These are phyloP conservation scores for Microascus cirrosus DNA, from an alignment of 2,329 filamentous ascomycete genomes.

Conservation along the genomic window DNA sequence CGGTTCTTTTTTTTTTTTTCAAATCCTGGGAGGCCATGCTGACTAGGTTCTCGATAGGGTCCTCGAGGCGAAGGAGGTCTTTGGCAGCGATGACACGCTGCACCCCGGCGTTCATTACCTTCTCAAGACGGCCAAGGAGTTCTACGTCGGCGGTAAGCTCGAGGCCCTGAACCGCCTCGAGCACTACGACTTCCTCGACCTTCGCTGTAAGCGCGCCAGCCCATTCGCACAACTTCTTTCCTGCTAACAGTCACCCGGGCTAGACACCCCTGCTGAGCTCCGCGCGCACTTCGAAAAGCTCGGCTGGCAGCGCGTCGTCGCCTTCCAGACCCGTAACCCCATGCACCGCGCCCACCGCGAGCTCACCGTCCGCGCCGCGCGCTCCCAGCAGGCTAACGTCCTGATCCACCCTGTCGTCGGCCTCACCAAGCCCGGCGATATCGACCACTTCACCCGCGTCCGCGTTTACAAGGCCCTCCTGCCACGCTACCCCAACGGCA, in stretches of 20 bases:
- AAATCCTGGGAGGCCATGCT: neutral
- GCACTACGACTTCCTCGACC: slow-evolving; percentile 97
- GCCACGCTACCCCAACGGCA: slow-evolving; percentile 95
- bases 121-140: slow-evolving; percentile 68
- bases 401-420: slow-evolving; percentile 98
- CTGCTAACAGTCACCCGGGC: neutral
- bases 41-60: slow-evolving; percentile 36
- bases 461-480: slow-evolving; percentile 97
- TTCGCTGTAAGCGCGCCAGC: slow-evolving; percentile 58
- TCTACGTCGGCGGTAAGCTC: slow-evolving; percentile 91
- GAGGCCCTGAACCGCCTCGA: slow-evolving; percentile 90
- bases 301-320: slow-evolving; percentile 93
- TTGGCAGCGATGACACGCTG: slow-evolving; percentile 79
- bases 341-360: slow-evolving; percentile 99
- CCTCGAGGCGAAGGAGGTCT: slow-evolving; percentile 87
- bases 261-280: slow-evolving; percentile 87
- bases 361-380: slow-evolving; percentile 91
- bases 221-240: neutral
- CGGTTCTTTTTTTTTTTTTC: neutral
- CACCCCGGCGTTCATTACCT: slow-evolving; percentile 92
- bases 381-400: slow-evolving; percentile 92
- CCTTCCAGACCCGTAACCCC: slow-evolving; percentile 98
- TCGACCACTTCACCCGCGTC: slow-evolving; percentile 98
- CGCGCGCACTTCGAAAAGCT: slow-evolving; percentile 98
- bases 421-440: slow-evolving; percentile 97